Evolutionary conservation across 1,284 basidiomycete species (phyloP), one percentile per base, ranked within the genome.

Genomic region (Porodaedalea pini): DNA sequence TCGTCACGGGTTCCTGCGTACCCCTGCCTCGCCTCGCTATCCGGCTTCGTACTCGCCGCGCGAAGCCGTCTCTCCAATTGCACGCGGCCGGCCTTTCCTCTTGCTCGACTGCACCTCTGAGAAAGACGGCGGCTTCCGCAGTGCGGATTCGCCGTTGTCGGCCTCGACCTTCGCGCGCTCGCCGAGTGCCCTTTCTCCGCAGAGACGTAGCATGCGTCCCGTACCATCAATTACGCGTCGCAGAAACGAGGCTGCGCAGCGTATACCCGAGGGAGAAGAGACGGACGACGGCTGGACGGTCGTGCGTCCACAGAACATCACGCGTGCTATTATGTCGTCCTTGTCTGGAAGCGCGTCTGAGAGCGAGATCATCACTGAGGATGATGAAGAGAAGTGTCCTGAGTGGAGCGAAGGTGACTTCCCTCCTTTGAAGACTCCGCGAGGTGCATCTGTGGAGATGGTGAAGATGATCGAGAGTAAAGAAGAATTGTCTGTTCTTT

Each of bases 321-420:
- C 40, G 6, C 49, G 51, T 17, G 32, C 54, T 17, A 48, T 53
- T 19, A 31, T 40, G 17, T 52, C 54, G 6, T 53, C 55, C 19
- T 40, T 51, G 11, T n/a, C 40, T 27, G 47, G 34, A 31, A 36
- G 8, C 17, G 29, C 15, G 21, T 4, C 23, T 19, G 11, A 19
- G 27, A 11, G 8, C 23, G 27, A 51, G 27, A 40, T 13, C 27
- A 21, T 54, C 8, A 36, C 19, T 47, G 56, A 48, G 17, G 43
- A 15, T 31, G 36, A 25, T 21, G 49, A 44, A 41, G 50, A 36
- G 17, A 49, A 40, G 51, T 60, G 41, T 56, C 63, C 61, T 62
- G 64, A 62, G 54, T 72, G 63, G 71, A 70, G 50, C 66, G 75
- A 76, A 32, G 65, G 64, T 29, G 76, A 79, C 58, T 78, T 78